These are phyloP conservation scores for Secale cereale DNA, from an alignment of 176 grass and related monocot genomes.

Conservation along the genomic window DNA sequence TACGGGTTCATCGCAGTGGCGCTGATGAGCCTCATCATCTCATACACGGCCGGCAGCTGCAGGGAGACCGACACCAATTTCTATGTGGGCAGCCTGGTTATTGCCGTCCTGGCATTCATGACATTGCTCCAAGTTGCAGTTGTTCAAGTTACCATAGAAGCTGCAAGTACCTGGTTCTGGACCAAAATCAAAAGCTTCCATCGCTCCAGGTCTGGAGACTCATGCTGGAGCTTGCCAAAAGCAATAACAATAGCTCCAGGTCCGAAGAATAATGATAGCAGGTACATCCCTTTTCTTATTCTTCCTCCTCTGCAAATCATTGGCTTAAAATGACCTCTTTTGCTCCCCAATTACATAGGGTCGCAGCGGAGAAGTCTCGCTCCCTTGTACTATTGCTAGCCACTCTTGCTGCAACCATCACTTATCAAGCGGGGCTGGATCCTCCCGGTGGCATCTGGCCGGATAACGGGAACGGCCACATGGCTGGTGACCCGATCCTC, in stretches of 20 bases:
- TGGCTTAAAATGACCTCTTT: background rate
- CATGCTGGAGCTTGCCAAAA: too few relatives aligned
- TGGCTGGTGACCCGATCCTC: conserved; percentile 19
- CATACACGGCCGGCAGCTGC: conserved; percentile 19
- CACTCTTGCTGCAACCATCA: conserved; percentile 32
- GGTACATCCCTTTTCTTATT: background rate
- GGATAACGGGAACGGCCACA: background rate
- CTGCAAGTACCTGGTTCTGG: too few relatives aligned
- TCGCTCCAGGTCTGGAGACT: too few relatives aligned
- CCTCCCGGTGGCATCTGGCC: conserved; percentile 42
- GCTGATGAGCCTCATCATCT: background rate
- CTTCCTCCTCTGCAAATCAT: background rate
- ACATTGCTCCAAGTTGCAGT: background rate
- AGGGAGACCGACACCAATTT: background rate
- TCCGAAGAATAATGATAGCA: background rate
- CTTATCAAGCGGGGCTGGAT: conserved; percentile 42
- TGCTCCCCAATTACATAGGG: background rate
- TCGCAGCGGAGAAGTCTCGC: background rate
- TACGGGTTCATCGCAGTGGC: background rate
- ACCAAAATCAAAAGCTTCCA: too few relatives aligned
- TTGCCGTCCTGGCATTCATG: background rate
- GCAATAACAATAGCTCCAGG: background rate
- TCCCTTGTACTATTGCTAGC: conserved; percentile 31
- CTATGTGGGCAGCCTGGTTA: background rate
- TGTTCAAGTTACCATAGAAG: too few relatives aligned